A percentile compares a stretch with the other conserved stretches of the same genome.
phyloP scores from a whole-genome alignment of 2,329 filamentous ascomycete species.

The Sordariomycetes sp. region DNA sequence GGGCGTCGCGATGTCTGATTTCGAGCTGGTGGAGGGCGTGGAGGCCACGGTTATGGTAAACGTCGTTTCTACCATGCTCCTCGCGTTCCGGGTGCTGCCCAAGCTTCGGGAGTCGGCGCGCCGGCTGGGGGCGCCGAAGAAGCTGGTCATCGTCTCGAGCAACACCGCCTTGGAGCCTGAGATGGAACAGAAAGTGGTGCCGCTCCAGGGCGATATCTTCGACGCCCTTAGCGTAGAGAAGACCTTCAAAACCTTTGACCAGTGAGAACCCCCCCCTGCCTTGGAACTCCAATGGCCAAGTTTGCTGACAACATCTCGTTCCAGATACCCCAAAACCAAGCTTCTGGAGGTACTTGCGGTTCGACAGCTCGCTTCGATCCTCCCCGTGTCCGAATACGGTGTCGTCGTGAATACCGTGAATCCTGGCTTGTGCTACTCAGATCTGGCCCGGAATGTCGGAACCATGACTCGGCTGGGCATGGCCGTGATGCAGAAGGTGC shows the following conservation, averaged over 20 bases:
- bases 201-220: not conserved
- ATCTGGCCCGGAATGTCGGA: not conserved
- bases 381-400: constrained; percentile 1
- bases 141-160: constrained; percentile 24
- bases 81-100: constrained; percentile 31
- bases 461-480: not conserved
- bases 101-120: constrained; percentile 23
- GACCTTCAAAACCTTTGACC: not conserved
- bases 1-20: constrained; percentile 9
- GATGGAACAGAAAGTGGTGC: not conserved
- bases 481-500: not conserved
- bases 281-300: not conserved
- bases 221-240: not conserved
- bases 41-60: constrained; percentile 34
- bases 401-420: constrained; percentile 4
- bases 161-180: constrained; percentile 8
- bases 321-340: constrained; percentile 17
- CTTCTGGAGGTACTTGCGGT: constrained; percentile 14
- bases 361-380: constrained; percentile 20
- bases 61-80: constrained; percentile 32
- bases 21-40: constrained; percentile 22
- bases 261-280: not conserved
- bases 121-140: constrained; percentile 20
- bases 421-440: constrained; percentile 3
- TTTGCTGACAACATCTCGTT: not conserved